These are phyloP conservation scores for Pachyrhizus erosus DNA, from an alignment of 306 rosid genomes.

Conservation along the genomic window DNA sequence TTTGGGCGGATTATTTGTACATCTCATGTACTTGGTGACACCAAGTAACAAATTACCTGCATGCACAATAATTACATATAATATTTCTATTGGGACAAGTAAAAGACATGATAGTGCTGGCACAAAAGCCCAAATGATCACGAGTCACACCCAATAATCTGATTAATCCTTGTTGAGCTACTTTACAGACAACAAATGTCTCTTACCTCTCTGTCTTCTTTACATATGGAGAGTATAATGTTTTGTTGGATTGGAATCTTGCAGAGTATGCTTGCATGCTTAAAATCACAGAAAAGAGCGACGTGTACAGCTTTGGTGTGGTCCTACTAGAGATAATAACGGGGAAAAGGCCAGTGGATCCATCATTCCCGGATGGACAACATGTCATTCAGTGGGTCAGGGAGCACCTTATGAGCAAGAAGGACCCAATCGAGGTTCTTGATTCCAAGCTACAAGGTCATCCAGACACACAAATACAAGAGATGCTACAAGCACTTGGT, in stretches of 20 bases:
- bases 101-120: conserved; percentile 29
- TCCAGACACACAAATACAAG: conserved; percentile 77
- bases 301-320: conserved; percentile 89
- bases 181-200: conserved; percentile 30
- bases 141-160: conserved; percentile 26
- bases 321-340: conserved; percentile 86
- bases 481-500: conserved; percentile 85
- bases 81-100: conserved; percentile 33
- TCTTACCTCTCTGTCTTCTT: neutral
- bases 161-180: conserved; percentile 10
- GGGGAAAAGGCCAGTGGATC: conserved; percentile 81
- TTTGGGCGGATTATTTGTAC: conserved; percentile 39
- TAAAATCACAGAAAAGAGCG: conserved; percentile 80
- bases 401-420: conserved; percentile 74
- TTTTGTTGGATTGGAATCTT: conserved; percentile 30
- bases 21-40: conserved; percentile 43
- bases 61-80: conserved; percentile 43
- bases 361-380: conserved; percentile 73
- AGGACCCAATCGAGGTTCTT: conserved; percentile 69
- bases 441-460: conserved; percentile 82
- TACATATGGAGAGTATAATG: conserved; percentile 17
- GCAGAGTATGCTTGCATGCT: conserved; percentile 90
- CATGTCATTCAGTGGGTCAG: conserved; percentile 87
- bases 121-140: conserved; percentile 46
- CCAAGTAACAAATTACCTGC: conserved; percentile 41